These are phyloP conservation scores for Neurospora discreta DNA, from an alignment of 495 filamentous ascomycete species.

Conservation along the genomic window DNA sequence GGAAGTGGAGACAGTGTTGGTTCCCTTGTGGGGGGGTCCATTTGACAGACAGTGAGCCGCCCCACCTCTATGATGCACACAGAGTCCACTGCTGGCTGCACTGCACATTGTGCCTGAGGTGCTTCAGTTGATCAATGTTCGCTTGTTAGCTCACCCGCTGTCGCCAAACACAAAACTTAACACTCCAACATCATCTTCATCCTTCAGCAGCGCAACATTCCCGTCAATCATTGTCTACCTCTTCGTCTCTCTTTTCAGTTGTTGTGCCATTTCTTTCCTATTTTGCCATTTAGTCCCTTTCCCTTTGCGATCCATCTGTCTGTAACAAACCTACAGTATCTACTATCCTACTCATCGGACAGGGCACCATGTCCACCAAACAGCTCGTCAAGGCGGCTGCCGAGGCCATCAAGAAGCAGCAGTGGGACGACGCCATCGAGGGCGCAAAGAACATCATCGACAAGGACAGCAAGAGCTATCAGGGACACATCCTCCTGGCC, in stretches of 20 bases:
- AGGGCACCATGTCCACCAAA: slow-evolving; percentile 48
- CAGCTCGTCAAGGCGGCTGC: slow-evolving; percentile 74
- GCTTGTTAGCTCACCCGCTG: background rate
- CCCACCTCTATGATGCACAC: background rate
- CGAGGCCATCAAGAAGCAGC: slow-evolving; percentile 63
- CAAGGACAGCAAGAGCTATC: slow-evolving; percentile 68
- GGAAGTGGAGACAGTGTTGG: background rate
- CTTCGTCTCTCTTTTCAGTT: background rate
- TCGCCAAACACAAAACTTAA: background rate
- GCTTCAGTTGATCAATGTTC: background rate
- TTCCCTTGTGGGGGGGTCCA: background rate
- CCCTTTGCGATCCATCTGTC: too few relatives aligned
- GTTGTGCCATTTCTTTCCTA: background rate
- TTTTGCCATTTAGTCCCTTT: background rate
- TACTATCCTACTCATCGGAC: background rate
- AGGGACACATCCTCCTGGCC: slow-evolving; percentile 73
- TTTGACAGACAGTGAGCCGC: background rate
- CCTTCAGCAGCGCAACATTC: background rate
- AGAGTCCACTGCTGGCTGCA: background rate
- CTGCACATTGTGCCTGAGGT: background rate
- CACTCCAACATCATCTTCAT: background rate
- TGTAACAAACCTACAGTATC: background rate
- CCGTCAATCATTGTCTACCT: background rate
- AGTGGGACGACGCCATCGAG: slow-evolving; percentile 61
- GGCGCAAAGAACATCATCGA: slow-evolving; percentile 56